Evolutionary conservation across 106 monocot species (phyloP), one percentile per base, ranked within the genome.

Genomic region (Dendrobium officinale): DNA sequence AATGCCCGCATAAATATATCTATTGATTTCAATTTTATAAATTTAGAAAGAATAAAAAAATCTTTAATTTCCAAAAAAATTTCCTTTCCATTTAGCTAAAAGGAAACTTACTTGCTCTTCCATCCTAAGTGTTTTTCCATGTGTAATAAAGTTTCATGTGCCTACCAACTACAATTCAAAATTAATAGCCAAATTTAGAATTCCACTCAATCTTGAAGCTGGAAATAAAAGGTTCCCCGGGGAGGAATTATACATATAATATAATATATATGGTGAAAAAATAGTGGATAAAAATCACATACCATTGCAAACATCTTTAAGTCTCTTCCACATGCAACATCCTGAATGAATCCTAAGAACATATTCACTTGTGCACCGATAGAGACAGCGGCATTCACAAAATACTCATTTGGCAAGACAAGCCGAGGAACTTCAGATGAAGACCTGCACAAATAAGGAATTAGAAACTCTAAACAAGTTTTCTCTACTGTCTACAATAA

Each of bases 291-390:
- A 76, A 43, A 42, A 51, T n/a, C 5, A 17, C 77, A 77, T 99
- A 95, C 95, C 87, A 90, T 59, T 29, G 91, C 31, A 85, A 93
- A 93, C 42, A 91, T 87, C 78, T 99, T 99, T 82, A 95, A 81
- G 80, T 95, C 91, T 61, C 81, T 93, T 79, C 90, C 93, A 77
- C 86, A 88, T 37, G 99, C 86, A 86, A 90, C 89, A 90, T 99
- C 95, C 86, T 99, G 95, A 91, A 95, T 75, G 72, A 87, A 91
- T 54, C 88, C 82, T 79, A 99, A 82, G 83, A 95, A 93, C 58
- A 82, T 80, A 83, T 99, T 95, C 68, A 99, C 77, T 82, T 99
- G 91, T 11, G 79, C 75, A 85, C 93, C 91, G 66, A 91, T 19
- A 45, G 83, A 77, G 81, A 88, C 73, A 80, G 95, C 93, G 81